Evolutionary conservation across 768 basidiomycete genomes (phyloP).

Genomic region (Leccinum disarticulatum): DNA sequence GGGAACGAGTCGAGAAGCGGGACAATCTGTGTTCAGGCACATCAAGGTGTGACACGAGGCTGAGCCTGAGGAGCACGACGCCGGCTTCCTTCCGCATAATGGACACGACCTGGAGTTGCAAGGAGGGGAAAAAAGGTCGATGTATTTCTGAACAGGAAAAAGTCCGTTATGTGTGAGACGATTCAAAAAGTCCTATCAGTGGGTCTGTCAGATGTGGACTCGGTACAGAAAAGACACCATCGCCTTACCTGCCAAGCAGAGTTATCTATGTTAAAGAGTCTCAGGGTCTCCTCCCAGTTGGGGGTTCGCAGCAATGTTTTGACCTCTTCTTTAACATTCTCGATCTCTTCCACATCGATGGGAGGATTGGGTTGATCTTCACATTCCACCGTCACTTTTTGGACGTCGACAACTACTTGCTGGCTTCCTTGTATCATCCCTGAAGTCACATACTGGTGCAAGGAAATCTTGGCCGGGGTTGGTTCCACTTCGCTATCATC

Average conservation of each 20-base stretch:
- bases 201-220: no score
- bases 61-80: slow-evolving; percentile 4
- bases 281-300: no score
- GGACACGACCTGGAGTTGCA: slow-evolving; percentile 10
- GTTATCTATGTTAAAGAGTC: no score
- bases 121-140: neutral
- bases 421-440: neutral
- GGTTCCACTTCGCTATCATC: slow-evolving; percentile 6
- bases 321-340: neutral
- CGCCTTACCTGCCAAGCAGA: no score
- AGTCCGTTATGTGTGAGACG: slow-evolving; percentile 14
- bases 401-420: slow-evolving; percentile 19
- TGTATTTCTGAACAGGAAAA: neutral
- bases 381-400: slow-evolving; percentile 11
- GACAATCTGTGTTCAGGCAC: slow-evolving; percentile 20
- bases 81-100: slow-evolving; percentile 6
- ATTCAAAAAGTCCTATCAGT: slow-evolving; percentile 15
- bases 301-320: no score
- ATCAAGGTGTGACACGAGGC: slow-evolving; percentile 11
- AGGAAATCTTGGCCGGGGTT: slow-evolving; percentile 8
- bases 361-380: slow-evolving; percentile 15
- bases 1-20: slow-evolving; percentile 16
- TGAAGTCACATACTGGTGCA: slow-evolving; percentile 12
- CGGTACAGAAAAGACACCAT: no score
- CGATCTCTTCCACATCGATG: slow-evolving; percentile 22